Evolutionary conservation across 352 stramenopile species (phyloP).

Genomic region (Pythium diclinum): DNA sequence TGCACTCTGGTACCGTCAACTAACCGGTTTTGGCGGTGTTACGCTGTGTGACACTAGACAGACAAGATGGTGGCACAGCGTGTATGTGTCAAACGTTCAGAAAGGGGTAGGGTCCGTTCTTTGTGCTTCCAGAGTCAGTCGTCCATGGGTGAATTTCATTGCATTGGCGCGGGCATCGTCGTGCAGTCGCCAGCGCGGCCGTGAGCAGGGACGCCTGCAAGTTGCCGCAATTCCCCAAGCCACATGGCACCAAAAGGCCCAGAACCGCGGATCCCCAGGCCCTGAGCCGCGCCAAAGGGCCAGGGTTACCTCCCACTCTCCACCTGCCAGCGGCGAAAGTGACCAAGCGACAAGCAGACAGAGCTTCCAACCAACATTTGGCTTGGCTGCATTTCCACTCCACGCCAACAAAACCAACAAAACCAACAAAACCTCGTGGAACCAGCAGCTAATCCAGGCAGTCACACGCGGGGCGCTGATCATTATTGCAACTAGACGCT

Average conservation of each 20-base stretch:
- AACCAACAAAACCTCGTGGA: no score
- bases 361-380: background rate
- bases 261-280: no score
- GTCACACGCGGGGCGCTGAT: background rate
- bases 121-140: no score
- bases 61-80: background rate
- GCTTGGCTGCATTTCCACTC: slow-evolving; percentile 3
- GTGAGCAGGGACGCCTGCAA: slow-evolving; percentile 2
- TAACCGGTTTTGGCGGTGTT: no score
- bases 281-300: background rate
- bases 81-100: background rate
- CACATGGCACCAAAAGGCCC: background rate
- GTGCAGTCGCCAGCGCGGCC: background rate
- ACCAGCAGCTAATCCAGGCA: background rate
- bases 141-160: background rate
- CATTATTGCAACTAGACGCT: background rate
- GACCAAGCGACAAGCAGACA: background rate
- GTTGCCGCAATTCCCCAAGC: background rate
- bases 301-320: slow-evolving; percentile 1
- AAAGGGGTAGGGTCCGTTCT: background rate
- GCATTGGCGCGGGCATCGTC: no score
- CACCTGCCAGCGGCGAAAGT: background rate
- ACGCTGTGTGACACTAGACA: background rate
- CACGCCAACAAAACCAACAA: background rate
- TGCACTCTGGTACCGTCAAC: background rate